Evolutionary conservation across 1,284 basidiomycete species (phyloP).

Genomic region (Moesziomyces parantarcticus): DNA sequence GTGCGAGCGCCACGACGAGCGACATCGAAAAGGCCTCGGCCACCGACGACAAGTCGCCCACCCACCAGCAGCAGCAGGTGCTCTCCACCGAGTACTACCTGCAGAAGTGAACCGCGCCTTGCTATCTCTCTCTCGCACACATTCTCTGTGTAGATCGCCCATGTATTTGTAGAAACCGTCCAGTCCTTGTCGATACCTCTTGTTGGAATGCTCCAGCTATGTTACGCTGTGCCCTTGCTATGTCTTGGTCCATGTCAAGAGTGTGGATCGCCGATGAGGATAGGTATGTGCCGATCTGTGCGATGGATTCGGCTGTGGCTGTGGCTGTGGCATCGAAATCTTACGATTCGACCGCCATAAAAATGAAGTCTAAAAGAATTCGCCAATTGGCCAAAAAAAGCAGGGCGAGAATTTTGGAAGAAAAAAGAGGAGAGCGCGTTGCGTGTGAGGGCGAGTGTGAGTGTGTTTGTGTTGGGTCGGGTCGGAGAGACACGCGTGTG

Average conservation of each 20-base stretch:
- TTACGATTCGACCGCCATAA: not conserved
- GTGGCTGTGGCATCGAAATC: not conserved
- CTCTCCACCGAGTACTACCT: constrained; percentile 29
- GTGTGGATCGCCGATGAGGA: not conserved
- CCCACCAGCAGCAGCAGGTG: constrained; percentile 15
- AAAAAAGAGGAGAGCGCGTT: not conserved
- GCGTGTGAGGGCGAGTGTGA: constrained; percentile 1
- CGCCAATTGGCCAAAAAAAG: constrained; percentile 1
- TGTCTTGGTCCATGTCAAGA: too few relatives aligned
- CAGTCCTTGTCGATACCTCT: not conserved
- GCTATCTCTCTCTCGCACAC: not conserved
- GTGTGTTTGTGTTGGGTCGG: constrained; percentile 1
- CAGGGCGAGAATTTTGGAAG: not conserved
- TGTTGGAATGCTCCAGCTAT: not conserved
- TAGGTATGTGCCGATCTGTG: too few relatives aligned
- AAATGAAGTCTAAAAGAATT: not conserved
- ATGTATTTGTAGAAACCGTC: not conserved
- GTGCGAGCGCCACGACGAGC: not conserved
- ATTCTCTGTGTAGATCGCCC: not conserved
- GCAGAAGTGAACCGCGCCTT: constrained; percentile 25
- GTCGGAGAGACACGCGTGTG: too few relatives aligned
- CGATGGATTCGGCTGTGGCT: not conserved
- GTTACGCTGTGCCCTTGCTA: too few relatives aligned
- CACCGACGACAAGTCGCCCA: constrained; percentile 10
- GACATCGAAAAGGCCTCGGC: constrained; percentile 28